Evolutionary conservation across 108 stramenopile species (phyloP).

Genomic region (Aurantiochytrium sp.): DNA sequence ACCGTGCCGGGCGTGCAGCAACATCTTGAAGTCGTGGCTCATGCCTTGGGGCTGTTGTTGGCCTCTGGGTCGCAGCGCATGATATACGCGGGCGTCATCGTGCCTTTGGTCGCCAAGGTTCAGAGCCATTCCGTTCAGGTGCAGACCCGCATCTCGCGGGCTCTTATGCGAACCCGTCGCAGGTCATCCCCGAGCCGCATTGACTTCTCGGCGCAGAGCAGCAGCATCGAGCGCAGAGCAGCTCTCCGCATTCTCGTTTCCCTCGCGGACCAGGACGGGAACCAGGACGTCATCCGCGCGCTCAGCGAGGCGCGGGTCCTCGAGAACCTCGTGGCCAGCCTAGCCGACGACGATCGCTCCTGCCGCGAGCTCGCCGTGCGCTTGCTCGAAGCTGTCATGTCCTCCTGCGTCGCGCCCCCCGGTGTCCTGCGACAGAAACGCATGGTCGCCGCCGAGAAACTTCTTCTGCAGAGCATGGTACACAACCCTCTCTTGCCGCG

Average conservation of each 20-base stretch:
- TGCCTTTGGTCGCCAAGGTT: background rate
- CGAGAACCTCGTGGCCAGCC: background rate
- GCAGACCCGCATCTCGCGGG: background rate
- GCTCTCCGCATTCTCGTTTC: background rate
- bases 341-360: background rate
- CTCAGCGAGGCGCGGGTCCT: background rate
- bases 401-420: background rate
- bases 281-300: background rate
- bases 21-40: background rate
- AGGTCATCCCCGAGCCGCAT: background rate
- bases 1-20: background rate
- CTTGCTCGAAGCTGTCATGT: background rate
- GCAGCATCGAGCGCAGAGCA: background rate
- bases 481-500: background rate
- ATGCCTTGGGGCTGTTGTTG: background rate
- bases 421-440: background rate
- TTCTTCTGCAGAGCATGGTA: background rate
- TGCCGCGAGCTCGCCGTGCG: background rate
- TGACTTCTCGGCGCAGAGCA: background rate
- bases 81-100: background rate
- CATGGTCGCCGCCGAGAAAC: background rate
- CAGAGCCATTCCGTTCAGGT: background rate
- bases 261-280: background rate
- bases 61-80: background rate
- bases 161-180: background rate